Conservation (phyloP, 345 rosid species). For the Eucalyptus cladocalyx region DNA sequence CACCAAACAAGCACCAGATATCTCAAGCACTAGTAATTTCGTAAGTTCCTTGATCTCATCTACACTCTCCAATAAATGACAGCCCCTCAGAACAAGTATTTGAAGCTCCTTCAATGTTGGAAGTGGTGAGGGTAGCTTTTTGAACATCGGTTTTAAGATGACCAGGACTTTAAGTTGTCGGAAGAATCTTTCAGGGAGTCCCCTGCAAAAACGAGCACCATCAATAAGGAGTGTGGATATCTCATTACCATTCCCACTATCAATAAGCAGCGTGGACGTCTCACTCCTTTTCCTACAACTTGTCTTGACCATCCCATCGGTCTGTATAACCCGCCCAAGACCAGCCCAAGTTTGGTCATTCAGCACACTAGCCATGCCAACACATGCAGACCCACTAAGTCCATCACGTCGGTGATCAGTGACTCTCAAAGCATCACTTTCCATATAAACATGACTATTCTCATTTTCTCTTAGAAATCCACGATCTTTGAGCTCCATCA, state of each 20-base stretch:
- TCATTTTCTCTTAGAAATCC: conserved; percentile 36
- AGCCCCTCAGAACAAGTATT: conserved; percentile 28
- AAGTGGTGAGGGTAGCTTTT: conserved; percentile 2
- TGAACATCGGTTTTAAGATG: neutral
- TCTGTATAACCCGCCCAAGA: conserved; percentile 17
- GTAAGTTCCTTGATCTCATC: neutral
- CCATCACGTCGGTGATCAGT: conserved; percentile 16
- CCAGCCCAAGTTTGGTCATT: neutral
- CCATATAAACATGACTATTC: conserved; percentile 24
- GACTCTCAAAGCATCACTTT: conserved; percentile 3
- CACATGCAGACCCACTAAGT: neutral
- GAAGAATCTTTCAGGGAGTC: neutral
- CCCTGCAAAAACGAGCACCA: neutral
- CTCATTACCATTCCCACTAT: neutral
- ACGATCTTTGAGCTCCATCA: conserved; percentile 37
- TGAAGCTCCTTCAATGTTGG: conserved; percentile 4
- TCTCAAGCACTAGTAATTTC: neutral
- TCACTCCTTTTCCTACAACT: neutral
- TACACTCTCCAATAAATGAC: neutral
- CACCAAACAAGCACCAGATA: neutral
- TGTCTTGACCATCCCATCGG: conserved; percentile 41
- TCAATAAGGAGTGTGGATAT: neutral
- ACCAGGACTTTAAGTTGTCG: neutral
- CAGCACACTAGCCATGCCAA: conserved; percentile 18
- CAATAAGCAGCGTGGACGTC: neutral